phyloP scores from a whole-genome alignment of 805 yeast species.

The Myxozyma nipponensis region DNA sequence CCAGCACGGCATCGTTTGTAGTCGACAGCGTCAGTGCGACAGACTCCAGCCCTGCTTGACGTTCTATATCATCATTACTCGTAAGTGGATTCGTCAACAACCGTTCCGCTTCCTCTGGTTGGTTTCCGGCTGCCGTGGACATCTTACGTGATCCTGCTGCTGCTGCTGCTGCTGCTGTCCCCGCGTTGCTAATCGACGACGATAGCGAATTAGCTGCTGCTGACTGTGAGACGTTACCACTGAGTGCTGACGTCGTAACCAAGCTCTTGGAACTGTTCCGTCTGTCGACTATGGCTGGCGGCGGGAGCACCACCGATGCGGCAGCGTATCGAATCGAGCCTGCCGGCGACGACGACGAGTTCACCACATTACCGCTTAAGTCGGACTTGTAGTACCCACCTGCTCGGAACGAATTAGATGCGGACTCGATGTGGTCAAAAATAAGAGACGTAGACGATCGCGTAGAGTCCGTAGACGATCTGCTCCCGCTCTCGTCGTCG shows the following conservation, averaged over 20 bases:
- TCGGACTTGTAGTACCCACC: constrained; percentile 5
- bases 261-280: background rate
- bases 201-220: background rate
- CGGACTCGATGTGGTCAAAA: constrained; percentile 22
- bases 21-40: constrained; percentile 1
- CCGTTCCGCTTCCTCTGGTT: constrained; percentile 17
- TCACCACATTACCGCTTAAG: no score
- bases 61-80: constrained; percentile 1
- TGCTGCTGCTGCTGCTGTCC: background rate
- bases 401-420: constrained; percentile 19
- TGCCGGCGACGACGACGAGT: background rate
- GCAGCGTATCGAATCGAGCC: background rate
- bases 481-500: constrained; percentile 6
- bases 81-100: constrained; percentile 12
- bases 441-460: constrained; percentile 23
- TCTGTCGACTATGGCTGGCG: background rate
- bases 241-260: no score
- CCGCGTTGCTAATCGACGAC: background rate
- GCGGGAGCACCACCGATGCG: background rate
- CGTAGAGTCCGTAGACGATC: constrained; percentile 18
- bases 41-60: constrained; percentile 1
- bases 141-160: background rate
- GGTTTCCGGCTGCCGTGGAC: background rate
- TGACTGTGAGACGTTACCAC: background rate
- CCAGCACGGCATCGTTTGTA: constrained; percentile 10